phyloP scores from a whole-genome alignment of 257 asterid species.

The Scutellaria baicalensis region DNA sequence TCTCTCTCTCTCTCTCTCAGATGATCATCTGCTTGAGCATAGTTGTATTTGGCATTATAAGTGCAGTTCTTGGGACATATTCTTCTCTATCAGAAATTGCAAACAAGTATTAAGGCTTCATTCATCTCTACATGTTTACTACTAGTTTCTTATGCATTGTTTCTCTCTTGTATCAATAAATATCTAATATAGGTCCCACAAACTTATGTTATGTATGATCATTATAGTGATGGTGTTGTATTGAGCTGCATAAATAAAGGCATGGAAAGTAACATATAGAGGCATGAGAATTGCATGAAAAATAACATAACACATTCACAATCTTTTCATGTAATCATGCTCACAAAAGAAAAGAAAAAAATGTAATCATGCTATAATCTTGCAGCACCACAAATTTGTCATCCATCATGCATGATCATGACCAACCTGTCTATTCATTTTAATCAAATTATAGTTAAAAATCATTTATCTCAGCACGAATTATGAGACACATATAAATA shows the following conservation, averaged over 20 bases:
- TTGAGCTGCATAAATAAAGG: neutral
- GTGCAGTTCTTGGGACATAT: slow-evolving; percentile 60
- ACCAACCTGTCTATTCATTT: too few relatives aligned
- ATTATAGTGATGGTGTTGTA: neutral
- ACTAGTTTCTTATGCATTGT: neutral
- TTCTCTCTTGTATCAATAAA: neutral
- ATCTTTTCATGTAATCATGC: too few relatives aligned
- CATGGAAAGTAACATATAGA: neutral
- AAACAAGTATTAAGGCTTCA: slow-evolving; percentile 24
- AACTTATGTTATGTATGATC: neutral
- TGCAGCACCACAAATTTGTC: neutral
- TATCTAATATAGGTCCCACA: neutral
- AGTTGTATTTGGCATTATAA: slow-evolving; percentile 43
- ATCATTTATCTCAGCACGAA: too few relatives aligned
- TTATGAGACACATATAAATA: too few relatives aligned
- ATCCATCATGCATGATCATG: neutral
- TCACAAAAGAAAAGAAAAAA: neutral
- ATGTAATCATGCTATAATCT: neutral
- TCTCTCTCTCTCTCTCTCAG: too few relatives aligned
- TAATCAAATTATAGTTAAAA: too few relatives aligned
- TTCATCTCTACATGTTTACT: neutral
- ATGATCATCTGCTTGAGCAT: slow-evolving; percentile 23
- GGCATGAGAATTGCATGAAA: neutral
- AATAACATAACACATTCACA: neutral
- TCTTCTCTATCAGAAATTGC: slow-evolving; percentile 42